Percentiles rank a stretch among this genome's conserved stretches.
phyloP scores from a whole-genome alignment of 345 rosid species.

The Gossypioides kirkii region DNA sequence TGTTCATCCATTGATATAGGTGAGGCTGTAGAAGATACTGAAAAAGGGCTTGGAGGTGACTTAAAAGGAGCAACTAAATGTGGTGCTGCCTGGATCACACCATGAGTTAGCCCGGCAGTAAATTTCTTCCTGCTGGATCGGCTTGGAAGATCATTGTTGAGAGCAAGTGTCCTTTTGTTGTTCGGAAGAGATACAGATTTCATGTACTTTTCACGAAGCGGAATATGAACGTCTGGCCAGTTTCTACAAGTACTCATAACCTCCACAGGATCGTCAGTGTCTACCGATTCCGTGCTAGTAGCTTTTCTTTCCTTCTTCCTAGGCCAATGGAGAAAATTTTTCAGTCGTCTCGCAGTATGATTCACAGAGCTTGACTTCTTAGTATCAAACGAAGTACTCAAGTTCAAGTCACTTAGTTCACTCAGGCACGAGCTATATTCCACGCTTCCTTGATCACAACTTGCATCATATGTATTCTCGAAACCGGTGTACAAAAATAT shows the following conservation, averaged over 20 bases:
- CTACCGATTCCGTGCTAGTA: constrained; percentile 20
- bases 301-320: constrained; percentile 41
- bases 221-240: constrained; percentile 36
- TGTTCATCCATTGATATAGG: constrained; percentile 32
- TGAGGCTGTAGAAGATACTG: constrained; percentile 34
- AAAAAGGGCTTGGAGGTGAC: constrained; percentile 38
- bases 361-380: constrained; percentile 31
- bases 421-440: constrained; percentile 43
- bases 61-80: constrained; percentile 27
- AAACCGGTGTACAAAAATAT: constrained; percentile 62
- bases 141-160: constrained; percentile 64
- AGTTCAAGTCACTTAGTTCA: constrained; percentile 33
- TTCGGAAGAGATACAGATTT: constrained; percentile 37
- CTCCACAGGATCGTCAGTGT: constrained; percentile 26
- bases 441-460: constrained; percentile 29
- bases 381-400: constrained; percentile 11
- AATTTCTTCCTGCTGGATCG: constrained; percentile 52
- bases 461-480: constrained; percentile 27
- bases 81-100: constrained; percentile 60
- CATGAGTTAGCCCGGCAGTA: constrained; percentile 42
- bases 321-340: constrained; percentile 61
- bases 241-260: constrained; percentile 21
- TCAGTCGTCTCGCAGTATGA: constrained; percentile 49
- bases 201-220: constrained; percentile 62
- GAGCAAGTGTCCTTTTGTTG: constrained; percentile 39